These are phyloP conservation scores for Antitrichia curtipendula DNA, from an alignment of 225 moss, liverwort and hornwort genomes.

Conservation along the genomic window DNA sequence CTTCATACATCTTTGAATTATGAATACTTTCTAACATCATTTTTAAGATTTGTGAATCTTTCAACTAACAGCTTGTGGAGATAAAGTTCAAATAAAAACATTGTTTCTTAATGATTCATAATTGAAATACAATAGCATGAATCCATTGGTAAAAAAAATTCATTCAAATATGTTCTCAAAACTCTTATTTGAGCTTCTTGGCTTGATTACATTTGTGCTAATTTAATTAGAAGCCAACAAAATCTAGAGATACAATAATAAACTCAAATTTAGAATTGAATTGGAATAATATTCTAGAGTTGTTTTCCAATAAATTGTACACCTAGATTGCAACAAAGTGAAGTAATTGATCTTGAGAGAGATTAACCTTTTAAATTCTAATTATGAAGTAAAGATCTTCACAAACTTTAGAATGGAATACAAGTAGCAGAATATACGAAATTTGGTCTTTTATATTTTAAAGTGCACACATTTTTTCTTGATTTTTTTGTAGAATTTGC, in stretches of 20 bases:
- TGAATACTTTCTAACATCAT: no score
- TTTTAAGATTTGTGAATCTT: fast-evolving
- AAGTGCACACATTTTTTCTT: no score
- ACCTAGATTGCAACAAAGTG: background rate
- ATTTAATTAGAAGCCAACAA: background rate
- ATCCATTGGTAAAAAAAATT: no score
- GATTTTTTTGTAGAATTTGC: fast-evolving
- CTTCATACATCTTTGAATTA: background rate
- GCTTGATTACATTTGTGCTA: background rate
- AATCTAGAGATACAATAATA: background rate
- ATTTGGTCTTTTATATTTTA: background rate
- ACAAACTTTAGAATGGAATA: background rate
- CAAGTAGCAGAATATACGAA: background rate
- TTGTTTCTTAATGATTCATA: fast-evolving
- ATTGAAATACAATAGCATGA: no score
- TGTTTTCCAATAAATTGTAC: background rate
- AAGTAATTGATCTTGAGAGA: background rate
- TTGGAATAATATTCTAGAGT: background rate
- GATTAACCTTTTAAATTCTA: background rate
- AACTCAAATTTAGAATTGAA: background rate
- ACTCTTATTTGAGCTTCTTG: background rate
- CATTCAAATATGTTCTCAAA: background rate
- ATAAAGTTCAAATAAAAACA: background rate
- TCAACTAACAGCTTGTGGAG: background rate
- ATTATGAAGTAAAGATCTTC: background rate